Evolutionary conservation across 1,284 basidiomycete genomes (phyloP).

Genomic region (Trametes hirsuta): DNA sequence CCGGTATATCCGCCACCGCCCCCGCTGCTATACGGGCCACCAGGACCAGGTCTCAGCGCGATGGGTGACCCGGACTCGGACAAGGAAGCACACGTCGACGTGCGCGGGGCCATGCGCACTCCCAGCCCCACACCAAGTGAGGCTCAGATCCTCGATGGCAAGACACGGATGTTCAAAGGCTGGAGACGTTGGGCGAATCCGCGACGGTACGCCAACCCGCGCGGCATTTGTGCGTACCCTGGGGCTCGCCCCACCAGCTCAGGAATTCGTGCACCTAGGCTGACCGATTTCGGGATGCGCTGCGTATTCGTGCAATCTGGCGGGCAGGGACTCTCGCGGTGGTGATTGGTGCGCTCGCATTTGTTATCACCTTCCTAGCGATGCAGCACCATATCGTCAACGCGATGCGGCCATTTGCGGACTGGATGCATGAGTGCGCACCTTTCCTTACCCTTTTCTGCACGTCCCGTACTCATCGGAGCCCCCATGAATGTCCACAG

Average conservation of each 20-base stretch:
- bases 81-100: slow-evolving; percentile 14
- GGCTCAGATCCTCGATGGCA: slow-evolving; percentile 7
- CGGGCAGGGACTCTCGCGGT: slow-evolving; percentile 18
- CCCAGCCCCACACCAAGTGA: slow-evolving; percentile 41
- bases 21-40: no score
- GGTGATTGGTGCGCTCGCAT: slow-evolving; percentile 37
- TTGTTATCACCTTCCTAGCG: slow-evolving; percentile 56
- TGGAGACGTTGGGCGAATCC: neutral
- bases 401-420: slow-evolving; percentile 56
- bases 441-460: neutral
- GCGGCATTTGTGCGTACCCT: slow-evolving; percentile 5
- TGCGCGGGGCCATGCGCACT: slow-evolving; percentile 35
- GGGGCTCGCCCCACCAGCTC: no score
- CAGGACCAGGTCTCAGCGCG: neutral
- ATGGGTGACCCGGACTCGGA: neutral
- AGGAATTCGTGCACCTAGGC: no score
- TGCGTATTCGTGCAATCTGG: no score
- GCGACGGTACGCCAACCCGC: slow-evolving; percentile 6
- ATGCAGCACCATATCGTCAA: slow-evolving; percentile 57
- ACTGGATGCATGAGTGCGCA: slow-evolving; percentile 50
- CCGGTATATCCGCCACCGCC: no score
- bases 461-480: neutral
- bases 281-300: no score
- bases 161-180: slow-evolving; percentile 11
- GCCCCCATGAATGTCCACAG: slow-evolving; percentile 17